Percentiles rank a stretch among this genome's conserved stretches.
Conservation (phyloP, 78 protist species). For the Trichosphaerium sp. region DNA sequence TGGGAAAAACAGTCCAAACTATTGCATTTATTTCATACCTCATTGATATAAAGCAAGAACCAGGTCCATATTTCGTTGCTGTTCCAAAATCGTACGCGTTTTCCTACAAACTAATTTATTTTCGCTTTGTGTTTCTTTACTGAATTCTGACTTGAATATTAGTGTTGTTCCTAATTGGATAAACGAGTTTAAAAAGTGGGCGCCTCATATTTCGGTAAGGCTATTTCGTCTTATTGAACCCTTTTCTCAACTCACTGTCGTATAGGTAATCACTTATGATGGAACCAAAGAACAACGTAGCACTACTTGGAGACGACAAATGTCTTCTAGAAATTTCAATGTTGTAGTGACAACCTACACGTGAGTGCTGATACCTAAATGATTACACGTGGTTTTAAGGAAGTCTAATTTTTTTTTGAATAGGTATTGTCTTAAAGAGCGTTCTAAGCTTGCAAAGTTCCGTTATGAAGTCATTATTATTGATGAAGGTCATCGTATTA, state of each 20-base stretch:
- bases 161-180: constrained; percentile 34
- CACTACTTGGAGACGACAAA: neutral
- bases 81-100: constrained; percentile 38
- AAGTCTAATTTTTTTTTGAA: neutral
- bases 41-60: neutral
- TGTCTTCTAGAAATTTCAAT: neutral
- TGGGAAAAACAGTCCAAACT: constrained; percentile 94
- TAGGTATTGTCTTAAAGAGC: constrained; percentile 12
- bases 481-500: constrained; percentile 83
- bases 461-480: constrained; percentile 61
- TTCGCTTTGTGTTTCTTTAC: neutral
- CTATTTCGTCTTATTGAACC: neutral
- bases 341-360: constrained; percentile 10
- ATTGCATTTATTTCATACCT: constrained; percentile 12
- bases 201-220: constrained; percentile 41
- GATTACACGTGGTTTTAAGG: neutral
- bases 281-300: no score
- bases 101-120: neutral
- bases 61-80: constrained; percentile 52
- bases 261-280: neutral
- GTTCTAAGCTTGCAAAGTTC: constrained; percentile 13
- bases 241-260: neutral
- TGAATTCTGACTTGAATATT: neutral
- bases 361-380: neutral
- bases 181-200: constrained; percentile 43